phyloP scores from a whole-genome alignment of 2,329 filamentous ascomycete genomes.

The Macrophomina tecta region DNA sequence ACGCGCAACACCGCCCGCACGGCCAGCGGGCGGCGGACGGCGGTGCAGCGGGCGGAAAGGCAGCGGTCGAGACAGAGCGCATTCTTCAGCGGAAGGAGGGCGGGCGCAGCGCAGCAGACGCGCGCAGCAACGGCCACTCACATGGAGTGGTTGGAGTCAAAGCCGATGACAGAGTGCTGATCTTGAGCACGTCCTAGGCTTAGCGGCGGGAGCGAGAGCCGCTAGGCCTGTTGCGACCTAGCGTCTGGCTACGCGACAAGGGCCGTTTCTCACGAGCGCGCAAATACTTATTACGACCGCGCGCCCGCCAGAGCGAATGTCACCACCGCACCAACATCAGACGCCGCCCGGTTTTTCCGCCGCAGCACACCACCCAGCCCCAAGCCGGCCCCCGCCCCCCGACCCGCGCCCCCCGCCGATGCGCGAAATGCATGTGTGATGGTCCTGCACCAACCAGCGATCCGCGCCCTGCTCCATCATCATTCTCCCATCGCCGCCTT shows the following conservation, averaged over 20 bases:
- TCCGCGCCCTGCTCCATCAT: conserved; percentile 7
- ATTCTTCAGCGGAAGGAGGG: neutral
- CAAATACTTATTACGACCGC: conserved; percentile 27
- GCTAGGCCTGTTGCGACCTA: neutral
- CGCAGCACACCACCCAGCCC: conserved; percentile 22
- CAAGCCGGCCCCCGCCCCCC: conserved; percentile 22
- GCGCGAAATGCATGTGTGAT: conserved; percentile 26
- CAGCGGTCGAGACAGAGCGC: neutral
- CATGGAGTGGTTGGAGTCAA: conserved; percentile 25
- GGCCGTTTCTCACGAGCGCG: conserved; percentile 25
- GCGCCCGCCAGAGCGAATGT: conserved; percentile 28
- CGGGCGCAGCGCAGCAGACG: conserved; percentile 8
- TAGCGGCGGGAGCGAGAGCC: conserved; percentile 11
- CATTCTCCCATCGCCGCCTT: conserved; percentile 7
- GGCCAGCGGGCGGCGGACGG: neutral
- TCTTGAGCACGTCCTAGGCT: conserved; percentile 13
- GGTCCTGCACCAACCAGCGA: conserved; percentile 16
- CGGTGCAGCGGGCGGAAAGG: neutral
- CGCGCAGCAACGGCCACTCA: conserved; percentile 16
- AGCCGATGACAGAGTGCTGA: conserved; percentile 21
- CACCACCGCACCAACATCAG: conserved; percentile 26
- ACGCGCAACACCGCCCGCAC: neutral
- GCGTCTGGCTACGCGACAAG: conserved; percentile 2
- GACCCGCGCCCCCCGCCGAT: conserved; percentile 23
- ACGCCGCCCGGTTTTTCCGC: conserved; percentile 25